Evolutionary conservation across 164 flowering plant species (phyloP), one percentile per base, ranked within the genome.

Genomic region (Umbilicus rupestris): DNA sequence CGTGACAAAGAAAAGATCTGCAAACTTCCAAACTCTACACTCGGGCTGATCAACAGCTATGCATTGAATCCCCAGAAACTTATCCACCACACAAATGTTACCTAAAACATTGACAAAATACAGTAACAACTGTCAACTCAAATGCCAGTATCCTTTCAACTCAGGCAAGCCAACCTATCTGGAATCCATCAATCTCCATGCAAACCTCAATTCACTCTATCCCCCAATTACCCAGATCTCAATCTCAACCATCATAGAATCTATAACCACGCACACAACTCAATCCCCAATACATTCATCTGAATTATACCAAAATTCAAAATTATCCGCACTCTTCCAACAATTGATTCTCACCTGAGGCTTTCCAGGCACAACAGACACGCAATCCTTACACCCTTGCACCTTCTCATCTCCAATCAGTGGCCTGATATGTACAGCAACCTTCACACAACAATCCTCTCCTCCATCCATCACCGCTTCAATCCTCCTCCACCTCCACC

Each of bases 321-420:
- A 50, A 19, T 16, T 6, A n/a, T 1, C 19, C 39, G 30, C 15
- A 60, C 7, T 2, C 20, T 7, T 19, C 39, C 39, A 62, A 29
- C 39, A 31, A 35, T 24, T 2, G 17, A 22, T 50, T 50, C 29
- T 35, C 62, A 87, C 98, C 98, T 89, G 98, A 65, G 96, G 96
- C 72, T 84, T 84, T 22, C 87, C 85, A 14, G 81, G 73, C 26
- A 82, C 77, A 49, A 89, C 88, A n/a, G 87, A 62, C 28, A 89
- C 92, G 49, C 98, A 92, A 75, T 92, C 98, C 64, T 80, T 83
- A 73, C 96, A 92, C 7, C 95, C 98, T 64, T 89, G 92, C 65
- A 80, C 75, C 30, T 75, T 74, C 66, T 92, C 98, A 71, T 87
- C 92, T 45, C 82, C 86, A 59, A 92, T 87, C 20, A 89, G 79